Evolutionary conservation across 2,329 filamentous ascomycete genomes (phyloP).

Genomic region (Fusarium avenaceum): DNA sequence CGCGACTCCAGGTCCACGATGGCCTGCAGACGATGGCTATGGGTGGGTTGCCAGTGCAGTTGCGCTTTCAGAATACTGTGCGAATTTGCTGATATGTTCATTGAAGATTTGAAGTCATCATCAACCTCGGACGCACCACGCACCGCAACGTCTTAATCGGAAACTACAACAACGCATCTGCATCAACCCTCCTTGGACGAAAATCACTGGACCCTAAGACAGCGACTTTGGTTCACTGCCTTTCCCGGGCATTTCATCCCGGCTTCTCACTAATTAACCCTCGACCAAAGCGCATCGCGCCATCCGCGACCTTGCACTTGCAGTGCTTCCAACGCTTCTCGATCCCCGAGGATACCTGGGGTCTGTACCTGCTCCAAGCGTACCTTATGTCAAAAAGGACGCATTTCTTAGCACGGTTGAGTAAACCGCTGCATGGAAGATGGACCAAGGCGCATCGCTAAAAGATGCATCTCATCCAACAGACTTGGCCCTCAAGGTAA

Average conservation of each 20-base stretch:
- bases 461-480: constrained; percentile 26
- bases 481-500: constrained; percentile 14
- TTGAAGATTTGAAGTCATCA: constrained; percentile 21
- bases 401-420: constrained; percentile 26
- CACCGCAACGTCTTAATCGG: not conserved
- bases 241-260: constrained; percentile 23
- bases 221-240: not conserved
- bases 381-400: not conserved
- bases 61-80: constrained; percentile 42
- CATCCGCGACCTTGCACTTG: constrained; percentile 35
- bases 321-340: constrained; percentile 26
- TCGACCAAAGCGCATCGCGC: constrained; percentile 44
- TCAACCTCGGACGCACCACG: constrained; percentile 3
- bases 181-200: not conserved
- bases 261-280: constrained; percentile 31
- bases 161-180: not conserved
- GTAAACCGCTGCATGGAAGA: constrained; percentile 17
- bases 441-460: constrained; percentile 27
- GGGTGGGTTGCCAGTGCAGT: constrained; percentile 50
- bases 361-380: constrained; percentile 37
- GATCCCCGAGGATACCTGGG: constrained; percentile 29
- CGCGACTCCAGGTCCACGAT: constrained; percentile 28
- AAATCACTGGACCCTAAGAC: constrained; percentile 17
- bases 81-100: constrained; percentile 22
- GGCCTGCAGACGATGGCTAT: constrained; percentile 31